Evolutionary conservation across 139 green algal species (phyloP), one percentile per base, ranked within the genome.

Genomic region (Eudorina sp.): DNA sequence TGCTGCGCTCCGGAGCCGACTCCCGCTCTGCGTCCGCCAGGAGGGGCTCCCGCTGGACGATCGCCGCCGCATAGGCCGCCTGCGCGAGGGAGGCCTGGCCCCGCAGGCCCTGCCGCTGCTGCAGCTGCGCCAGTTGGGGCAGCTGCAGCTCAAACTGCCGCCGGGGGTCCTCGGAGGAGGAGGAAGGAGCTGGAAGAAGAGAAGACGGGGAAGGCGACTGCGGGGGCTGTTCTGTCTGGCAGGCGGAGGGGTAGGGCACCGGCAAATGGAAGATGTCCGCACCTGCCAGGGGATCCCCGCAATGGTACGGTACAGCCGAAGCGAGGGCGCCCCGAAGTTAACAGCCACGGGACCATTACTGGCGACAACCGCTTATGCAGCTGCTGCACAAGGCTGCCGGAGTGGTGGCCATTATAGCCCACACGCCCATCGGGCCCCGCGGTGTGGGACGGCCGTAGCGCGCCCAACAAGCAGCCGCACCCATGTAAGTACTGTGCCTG

Each of bases 241-340:
- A 85, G 58, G 78, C 78, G 40, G 78, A 13, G 40, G 79, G 79
- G 79, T 86, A 86, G 41, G 79, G 79, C 79, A 64, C 16, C 11
- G 60, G 79, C 41, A 86, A 41, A 0, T 64, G 79, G 60, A 86
- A 86, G n/a, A 86, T 76, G 45, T 86, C 79, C 53, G 40, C 79
- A 8, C 78, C 78, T 85, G 78, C 21, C 8, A 2, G 53, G 72
- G n/a, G n/a, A n/a, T n/a, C n/a, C n/a, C n/a, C n/a, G n/a, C n/a
- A n/a, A n/a, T n/a, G n/a, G n/a, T n/a, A n/a, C n/a, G n/a, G n/a
- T n/a, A n/a, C n/a, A n/a, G n/a, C n/a, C n/a, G n/a, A n/a, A n/a
- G n/a, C n/a, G n/a, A n/a, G n/a, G n/a, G n/a, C n/a, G n/a, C n/a
- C n/a, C n/a, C n/a, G n/a, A n/a, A n/a, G n/a, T n/a, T n/a, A n/a